Evolutionary conservation across 2,329 filamentous ascomycete genomes (phyloP), one percentile per base, ranked within the genome.

Genomic region (Exophiala alcalophila): DNA sequence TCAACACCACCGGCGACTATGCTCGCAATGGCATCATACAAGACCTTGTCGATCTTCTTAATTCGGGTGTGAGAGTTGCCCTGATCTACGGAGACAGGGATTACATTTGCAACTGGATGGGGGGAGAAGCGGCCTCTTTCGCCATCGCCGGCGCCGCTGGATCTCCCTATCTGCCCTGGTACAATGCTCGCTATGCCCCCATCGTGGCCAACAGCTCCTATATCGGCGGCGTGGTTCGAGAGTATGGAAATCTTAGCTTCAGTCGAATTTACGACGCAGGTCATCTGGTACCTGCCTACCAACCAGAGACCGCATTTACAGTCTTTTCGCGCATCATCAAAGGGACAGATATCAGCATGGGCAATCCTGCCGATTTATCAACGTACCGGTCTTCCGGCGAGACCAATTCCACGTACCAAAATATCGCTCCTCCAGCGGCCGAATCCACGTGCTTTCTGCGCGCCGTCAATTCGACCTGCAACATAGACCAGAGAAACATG

Each of bases 371-470:
- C 46, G 63, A 79, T 53, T 63, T 77, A 5, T 61, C 68, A 1
- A 63, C 56, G 1, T 86, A 76, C 59, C 69, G 69, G 42, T 82
- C 78, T 1, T 68, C 71, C 8, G 83, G 83, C 0, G 67, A 75
- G 1, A 61, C 66, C 2, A 77, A 78, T 50, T 71, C 81, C 2
- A 80, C 74, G 0, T 69, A 77, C 46, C 76, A 69, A 0, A 77
- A 79, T 53, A 67, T 67, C 35, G 59, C 76, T 2, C 75, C 77
- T 0, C 45, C 61, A 11, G 65, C 70, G 37, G 71, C 71, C 1
- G 57, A 67, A 8, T 62, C 73, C 2, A 80, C 74, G 4, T 88
- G 82, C 62, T 86, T 75, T 64, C 56, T 85, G 6, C 72, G 81
- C 15, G 65, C 64, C 31, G 66, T 76, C 26, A 57, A 58, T 8